phyloP scores from a whole-genome alignment of 169 alveolate species.

The Plasmodium gonderi region DNA sequence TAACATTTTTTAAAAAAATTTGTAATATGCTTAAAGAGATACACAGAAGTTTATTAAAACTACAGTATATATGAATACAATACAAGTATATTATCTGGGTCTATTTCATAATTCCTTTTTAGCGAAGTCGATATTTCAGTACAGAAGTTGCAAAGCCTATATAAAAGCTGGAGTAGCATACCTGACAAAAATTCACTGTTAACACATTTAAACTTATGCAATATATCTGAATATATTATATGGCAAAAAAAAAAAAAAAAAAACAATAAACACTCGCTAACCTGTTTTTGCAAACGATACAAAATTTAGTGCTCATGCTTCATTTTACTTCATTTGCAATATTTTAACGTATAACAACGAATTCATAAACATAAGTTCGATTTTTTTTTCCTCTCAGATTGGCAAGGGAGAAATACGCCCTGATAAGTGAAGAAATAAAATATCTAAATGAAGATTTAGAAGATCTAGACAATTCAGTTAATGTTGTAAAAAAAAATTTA shows the following conservation, averaged over 20 bases:
- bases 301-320: not conserved
- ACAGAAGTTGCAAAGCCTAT: constrained; percentile 38
- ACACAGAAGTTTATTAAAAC: not conserved
- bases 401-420: constrained; percentile 57
- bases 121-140: constrained; percentile 70
- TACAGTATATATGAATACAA: not conserved
- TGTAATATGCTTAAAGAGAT: not conserved
- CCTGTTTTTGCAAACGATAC: not conserved
- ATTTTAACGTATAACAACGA: not conserved
- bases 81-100: not conserved
- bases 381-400: constrained; percentile 5
- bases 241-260: not conserved
- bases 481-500: constrained; percentile 60
- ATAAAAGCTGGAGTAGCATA: constrained; percentile 50
- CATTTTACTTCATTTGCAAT: not conserved
- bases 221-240: not conserved
- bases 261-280: not conserved
- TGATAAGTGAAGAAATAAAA: constrained; percentile 70
- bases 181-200: constrained; percentile 67
- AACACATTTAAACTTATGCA: not conserved
- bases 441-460: constrained; percentile 61
- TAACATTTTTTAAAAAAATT: not conserved
- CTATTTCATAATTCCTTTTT: not conserved
- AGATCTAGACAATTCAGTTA: constrained; percentile 58
- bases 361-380: not conserved